Evolutionary conservation across 2,329 filamentous ascomycete genomes (phyloP).

Genomic region (Trematosphaeria pertusa): DNA sequence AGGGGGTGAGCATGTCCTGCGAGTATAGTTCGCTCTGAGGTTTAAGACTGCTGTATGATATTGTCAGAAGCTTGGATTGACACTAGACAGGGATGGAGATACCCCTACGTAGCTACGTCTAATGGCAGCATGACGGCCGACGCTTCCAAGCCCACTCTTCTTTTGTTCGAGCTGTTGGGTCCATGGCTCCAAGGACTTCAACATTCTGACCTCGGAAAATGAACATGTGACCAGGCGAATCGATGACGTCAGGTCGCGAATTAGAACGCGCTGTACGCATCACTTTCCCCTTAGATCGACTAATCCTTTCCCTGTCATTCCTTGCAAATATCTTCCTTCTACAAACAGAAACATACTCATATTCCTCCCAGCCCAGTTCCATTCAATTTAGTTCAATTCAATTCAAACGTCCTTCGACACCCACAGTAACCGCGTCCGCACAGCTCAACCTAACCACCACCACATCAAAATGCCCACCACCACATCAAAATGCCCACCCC

Average conservation of each 20-base stretch:
- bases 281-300: too few relatives aligned
- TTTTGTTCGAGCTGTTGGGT: not conserved
- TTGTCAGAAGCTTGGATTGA: not conserved
- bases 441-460: not conserved
- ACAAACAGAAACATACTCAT: too few relatives aligned
- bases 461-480: not conserved
- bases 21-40: slow-evolving; percentile 7
- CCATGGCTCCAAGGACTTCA: not conserved
- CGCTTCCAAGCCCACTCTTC: too few relatives aligned
- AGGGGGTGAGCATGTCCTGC: slow-evolving; percentile 9
- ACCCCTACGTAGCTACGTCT: slow-evolving; percentile 7
- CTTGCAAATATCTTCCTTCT: too few relatives aligned
- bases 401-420: too few relatives aligned
- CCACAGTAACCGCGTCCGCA: too few relatives aligned
- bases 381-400: too few relatives aligned
- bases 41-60: slow-evolving; percentile 19
- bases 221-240: slow-evolving; percentile 10
- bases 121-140: slow-evolving; percentile 7
- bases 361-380: too few relatives aligned
- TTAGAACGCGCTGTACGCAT: too few relatives aligned
- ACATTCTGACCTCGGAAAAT: not conserved
- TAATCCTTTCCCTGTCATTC: too few relatives aligned
- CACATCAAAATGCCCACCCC: not conserved
- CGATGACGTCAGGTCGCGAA: slow-evolving; percentile 11
- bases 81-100: slow-evolving; percentile 5